These are phyloP conservation scores for Yarrowia deformans DNA, from an alignment of 805 yeast genomes.

Conservation along the genomic window DNA sequence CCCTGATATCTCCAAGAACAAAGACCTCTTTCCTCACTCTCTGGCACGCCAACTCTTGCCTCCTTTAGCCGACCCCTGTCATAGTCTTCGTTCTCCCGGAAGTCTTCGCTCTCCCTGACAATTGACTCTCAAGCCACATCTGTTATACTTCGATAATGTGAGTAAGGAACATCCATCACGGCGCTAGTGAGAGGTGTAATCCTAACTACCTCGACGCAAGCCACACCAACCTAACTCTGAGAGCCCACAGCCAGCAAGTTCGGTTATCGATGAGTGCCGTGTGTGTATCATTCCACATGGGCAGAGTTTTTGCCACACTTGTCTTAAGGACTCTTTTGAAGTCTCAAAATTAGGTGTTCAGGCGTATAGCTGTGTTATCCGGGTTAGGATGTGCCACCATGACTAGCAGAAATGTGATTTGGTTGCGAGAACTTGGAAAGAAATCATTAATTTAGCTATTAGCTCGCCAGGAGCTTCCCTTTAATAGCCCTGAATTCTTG, in stretches of 20 bases:
- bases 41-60: slow-evolving; percentile 5
- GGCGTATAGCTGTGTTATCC: neutral
- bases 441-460: no score
- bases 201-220: slow-evolving; percentile 33
- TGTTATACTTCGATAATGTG: slow-evolving; percentile 20
- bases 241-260: neutral
- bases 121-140: slow-evolving; percentile 4
- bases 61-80: neutral
- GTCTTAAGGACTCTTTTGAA: slow-evolving; percentile 3
- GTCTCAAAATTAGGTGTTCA: neutral
- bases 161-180: neutral
- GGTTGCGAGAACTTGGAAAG: no score
- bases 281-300: neutral
- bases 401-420: no score
- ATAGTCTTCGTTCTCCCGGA: neutral
- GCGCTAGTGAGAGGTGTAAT: slow-evolving; percentile 22
- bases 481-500: no score
- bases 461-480: no score
- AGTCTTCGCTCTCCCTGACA: neutral
- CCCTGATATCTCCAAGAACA: no score
- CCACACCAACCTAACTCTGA: slow-evolving; percentile 19
- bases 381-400: no score
- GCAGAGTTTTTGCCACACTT: slow-evolving; percentile 1
- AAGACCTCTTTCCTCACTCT: no score
- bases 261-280: slow-evolving; percentile 27